phyloP scores from a whole-genome alignment of 768 basidiomycete species.

The Tricholoma furcatifolium region DNA sequence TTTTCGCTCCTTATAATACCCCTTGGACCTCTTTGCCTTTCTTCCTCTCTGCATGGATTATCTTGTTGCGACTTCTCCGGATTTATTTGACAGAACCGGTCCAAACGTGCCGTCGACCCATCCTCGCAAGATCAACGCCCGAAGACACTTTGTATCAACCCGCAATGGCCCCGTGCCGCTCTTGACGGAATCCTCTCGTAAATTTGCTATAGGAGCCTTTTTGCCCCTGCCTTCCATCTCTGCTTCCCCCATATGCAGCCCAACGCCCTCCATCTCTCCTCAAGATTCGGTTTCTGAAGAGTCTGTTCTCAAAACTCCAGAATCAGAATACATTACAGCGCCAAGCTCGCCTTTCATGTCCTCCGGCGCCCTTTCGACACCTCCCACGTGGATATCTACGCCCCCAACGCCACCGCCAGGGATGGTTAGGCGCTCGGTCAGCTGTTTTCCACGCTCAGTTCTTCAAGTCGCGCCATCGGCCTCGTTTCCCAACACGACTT shows the following conservation, averaged over 20 bases:
- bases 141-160: constrained; percentile 1
- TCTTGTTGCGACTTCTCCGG: constrained; percentile 13
- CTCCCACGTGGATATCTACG: constrained; percentile 58
- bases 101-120: constrained; percentile 7
- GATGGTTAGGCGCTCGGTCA: constrained; percentile 35
- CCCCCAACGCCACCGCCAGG: constrained; percentile 57
- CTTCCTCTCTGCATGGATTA: constrained; percentile 16
- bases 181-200: constrained; percentile 14
- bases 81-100: constrained; percentile 12
- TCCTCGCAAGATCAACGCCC: constrained; percentile 8
- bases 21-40: not conserved
- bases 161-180: constrained; percentile 3
- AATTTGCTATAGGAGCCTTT: constrained; percentile 35
- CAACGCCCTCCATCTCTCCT: constrained; percentile 35
- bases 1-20: too few relatives aligned
- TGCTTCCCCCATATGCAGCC: constrained; percentile 59
- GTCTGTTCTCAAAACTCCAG: constrained; percentile 8
- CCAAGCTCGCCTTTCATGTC: constrained; percentile 17
- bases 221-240: constrained; percentile 55
- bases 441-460: constrained; percentile 29
- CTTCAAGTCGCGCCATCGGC: constrained; percentile 39
- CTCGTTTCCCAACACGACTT: constrained; percentile 44
- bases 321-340: constrained; percentile 18
- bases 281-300: constrained; percentile 16
- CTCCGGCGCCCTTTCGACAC: constrained; percentile 20